Conservation (phyloP, 108 stramenopile genomes). For the Nitzschia inconspicua region DNA sequence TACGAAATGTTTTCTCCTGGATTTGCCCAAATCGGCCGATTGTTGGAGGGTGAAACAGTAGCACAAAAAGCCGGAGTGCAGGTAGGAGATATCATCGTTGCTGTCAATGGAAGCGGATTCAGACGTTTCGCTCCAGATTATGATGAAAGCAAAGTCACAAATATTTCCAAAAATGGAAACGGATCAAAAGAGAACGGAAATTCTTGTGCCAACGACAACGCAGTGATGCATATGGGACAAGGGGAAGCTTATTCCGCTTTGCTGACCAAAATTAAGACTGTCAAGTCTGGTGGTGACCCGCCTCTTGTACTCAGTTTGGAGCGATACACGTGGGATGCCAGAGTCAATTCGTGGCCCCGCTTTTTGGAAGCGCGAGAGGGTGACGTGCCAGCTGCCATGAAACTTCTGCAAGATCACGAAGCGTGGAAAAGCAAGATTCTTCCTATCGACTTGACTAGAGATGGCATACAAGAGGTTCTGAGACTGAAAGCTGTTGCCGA, state of each 20-base stretch:
- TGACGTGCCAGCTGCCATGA: constrained; percentile 73
- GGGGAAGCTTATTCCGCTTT: constrained; percentile 42
- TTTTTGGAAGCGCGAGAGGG: constrained; percentile 72
- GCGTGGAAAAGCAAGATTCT: constrained; percentile 65
- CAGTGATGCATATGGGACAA: constrained; percentile 20
- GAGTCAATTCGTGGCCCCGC: constrained; percentile 73
- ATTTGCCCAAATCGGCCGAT: constrained; percentile 53
- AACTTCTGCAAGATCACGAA: constrained; percentile 75
- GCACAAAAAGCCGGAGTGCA: constrained; percentile 60
- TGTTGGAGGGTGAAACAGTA: constrained; percentile 59
- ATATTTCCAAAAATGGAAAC: constrained; percentile 37
- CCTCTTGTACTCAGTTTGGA: constrained; percentile 66
- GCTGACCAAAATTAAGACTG: constrained; percentile 50
- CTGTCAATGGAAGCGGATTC: constrained; percentile 68
- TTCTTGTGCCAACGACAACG: constrained; percentile 20
- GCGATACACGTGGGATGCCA: constrained; percentile 75
- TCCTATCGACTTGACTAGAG: constrained; percentile 71
- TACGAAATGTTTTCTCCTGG: constrained; percentile 76
- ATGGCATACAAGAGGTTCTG: constrained; percentile 56
- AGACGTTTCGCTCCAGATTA: constrained; percentile 79
- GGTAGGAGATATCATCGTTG: constrained; percentile 72
- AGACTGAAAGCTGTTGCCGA: constrained; percentile 64
- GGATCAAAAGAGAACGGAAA: constrained; percentile 22
- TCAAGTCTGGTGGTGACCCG: constrained; percentile 39
- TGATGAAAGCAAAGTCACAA: constrained; percentile 47